phyloP scores from a whole-genome alignment of 805 yeast species.

The Kluyveromyces starmeri region DNA sequence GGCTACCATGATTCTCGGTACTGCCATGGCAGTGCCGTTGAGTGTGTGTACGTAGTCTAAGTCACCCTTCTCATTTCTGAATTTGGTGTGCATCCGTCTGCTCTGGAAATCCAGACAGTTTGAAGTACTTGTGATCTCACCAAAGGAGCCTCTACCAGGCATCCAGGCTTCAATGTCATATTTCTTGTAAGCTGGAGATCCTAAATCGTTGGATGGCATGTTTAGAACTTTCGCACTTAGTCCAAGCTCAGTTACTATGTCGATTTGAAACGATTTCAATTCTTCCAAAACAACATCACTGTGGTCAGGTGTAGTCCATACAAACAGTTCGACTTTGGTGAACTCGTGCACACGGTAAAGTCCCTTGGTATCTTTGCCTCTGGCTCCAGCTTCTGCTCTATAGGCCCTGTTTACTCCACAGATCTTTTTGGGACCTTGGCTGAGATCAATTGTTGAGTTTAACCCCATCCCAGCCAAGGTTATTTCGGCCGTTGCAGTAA shows the following conservation, averaged over 20 bases:
- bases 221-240: slow-evolving; percentile 71
- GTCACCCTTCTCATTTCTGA: slow-evolving; percentile 30
- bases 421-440: slow-evolving; percentile 44
- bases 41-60: slow-evolving; percentile 62
- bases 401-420: slow-evolving; percentile 83
- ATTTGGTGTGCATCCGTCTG: slow-evolving; percentile 67
- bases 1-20: slow-evolving; percentile 85
- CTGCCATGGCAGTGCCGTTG: slow-evolving; percentile 94
- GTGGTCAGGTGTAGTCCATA: slow-evolving; percentile 46
- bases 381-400: slow-evolving; percentile 95
- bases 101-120: slow-evolving; percentile 90
- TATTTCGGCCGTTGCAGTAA: slow-evolving; percentile 94
- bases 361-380: slow-evolving; percentile 89
- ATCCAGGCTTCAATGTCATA: slow-evolving; percentile 95
- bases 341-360: slow-evolving; percentile 93
- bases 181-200: slow-evolving; percentile 87
- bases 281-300: slow-evolving; percentile 48
- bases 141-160: slow-evolving; percentile 94
- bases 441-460: slow-evolving; percentile 36
- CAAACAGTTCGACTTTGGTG: slow-evolving; percentile 86
- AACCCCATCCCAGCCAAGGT: slow-evolving; percentile 77
- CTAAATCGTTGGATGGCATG: slow-evolving; percentile 87
- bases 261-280: slow-evolving; percentile 55
- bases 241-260: slow-evolving; percentile 58
- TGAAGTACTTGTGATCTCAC: slow-evolving; percentile 85